Percentiles rank a stretch among this genome's conserved stretches.
Conservation (phyloP, 2,329 filamentous ascomycete genomes). For the Sarocladiaceae sp. region DNA sequence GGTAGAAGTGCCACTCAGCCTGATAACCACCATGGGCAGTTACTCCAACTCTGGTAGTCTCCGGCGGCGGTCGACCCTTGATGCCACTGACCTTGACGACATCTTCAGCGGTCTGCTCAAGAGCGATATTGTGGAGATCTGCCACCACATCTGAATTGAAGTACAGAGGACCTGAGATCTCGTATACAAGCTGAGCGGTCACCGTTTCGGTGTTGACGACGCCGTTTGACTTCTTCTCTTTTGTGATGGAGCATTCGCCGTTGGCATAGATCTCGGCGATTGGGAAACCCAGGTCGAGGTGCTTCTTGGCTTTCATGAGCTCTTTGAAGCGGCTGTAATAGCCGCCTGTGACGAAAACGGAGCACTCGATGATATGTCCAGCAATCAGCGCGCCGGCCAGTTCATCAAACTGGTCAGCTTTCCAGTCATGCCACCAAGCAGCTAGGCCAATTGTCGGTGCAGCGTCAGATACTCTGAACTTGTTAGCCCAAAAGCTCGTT, state of each 20-base stretch:
- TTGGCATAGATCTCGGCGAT: conserved; percentile 25
- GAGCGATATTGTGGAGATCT: conserved; percentile 29
- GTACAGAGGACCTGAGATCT: conserved; percentile 36
- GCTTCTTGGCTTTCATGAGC: conserved; percentile 12
- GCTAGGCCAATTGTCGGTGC: conserved; percentile 48
- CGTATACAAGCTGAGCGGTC: conserved; percentile 34
- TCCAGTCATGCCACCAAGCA: conserved; percentile 49
- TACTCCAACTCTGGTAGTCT: conserved; percentile 34
- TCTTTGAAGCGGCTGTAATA: conserved; percentile 43
- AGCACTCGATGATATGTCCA: conserved; percentile 47
- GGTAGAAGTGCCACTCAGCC: conserved; percentile 25
- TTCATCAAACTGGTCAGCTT: conserved; percentile 35
- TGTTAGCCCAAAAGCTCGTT: neutral
- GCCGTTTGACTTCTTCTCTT: conserved; percentile 27
- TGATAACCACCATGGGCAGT: conserved; percentile 33
- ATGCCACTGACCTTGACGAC: conserved; percentile 30
- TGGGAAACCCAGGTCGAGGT: conserved; percentile 21
- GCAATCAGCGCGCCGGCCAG: conserved; percentile 44
- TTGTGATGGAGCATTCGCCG: conserved; percentile 26
- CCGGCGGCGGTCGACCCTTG: conserved; percentile 31
- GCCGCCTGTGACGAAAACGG: conserved; percentile 44
- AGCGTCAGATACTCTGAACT: conserved; percentile 29
- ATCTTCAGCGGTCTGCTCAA: conserved; percentile 21
- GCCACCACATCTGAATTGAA: conserved; percentile 37
- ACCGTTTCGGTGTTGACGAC: conserved; percentile 24